Evolutionary conservation across 495 filamentous ascomycete genomes (phyloP), one percentile per base, ranked within the genome.

Genomic region (Trichoderma gamsii): DNA sequence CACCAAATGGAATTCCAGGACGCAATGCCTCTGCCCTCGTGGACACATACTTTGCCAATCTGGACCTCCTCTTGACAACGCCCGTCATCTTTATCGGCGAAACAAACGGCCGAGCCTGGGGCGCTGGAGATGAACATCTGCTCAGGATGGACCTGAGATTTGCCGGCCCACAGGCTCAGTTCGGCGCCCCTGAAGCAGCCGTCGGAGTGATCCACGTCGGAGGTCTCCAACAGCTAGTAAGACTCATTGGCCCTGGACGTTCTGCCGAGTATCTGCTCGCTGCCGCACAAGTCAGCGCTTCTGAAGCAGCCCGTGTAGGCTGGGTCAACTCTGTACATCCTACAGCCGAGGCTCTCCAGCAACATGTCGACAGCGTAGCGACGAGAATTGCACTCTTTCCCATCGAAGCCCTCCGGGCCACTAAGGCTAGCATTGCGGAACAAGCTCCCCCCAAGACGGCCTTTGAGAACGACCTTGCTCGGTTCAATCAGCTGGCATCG

Each of bases 71-170:
- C n/a, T n/a, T n/a, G 16, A 7, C 51, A n/a, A 23, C n/a, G n/a
- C 51, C 51, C 2, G n/a, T 23, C 51, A 56, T 56, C 51, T 56
- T 56, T n/a, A 56, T 56, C 51, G n/a, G 51, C 51, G 51, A 56
- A 6, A n/a, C 21, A 16, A 56, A 23, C 51, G 51, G 51, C 18
- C 51, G 51, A 21, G 51, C 51, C 18, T n/a, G 9, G 51, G 51
- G 51, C n/a, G 51, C 51, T 56, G 51, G 51, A n/a, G n/a, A 56
- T 16, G 51, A 56, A 25, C n/a, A 21, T 11, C 51, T 56, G 16
- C 18, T 56, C 18, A 4, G 51, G n/a, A 56, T 56, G 51, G 51
- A 56, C 51, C 25, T 56, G 51, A 11, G 51, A 2, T 56, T 56
- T 23, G 51, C 51, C 16, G n/a, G 51, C n/a, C 16, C 51, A 21